These are phyloP conservation scores for Coprinopsis sp. DNA, from an alignment of 768 basidiomycete genomes.

Conservation along the genomic window DNA sequence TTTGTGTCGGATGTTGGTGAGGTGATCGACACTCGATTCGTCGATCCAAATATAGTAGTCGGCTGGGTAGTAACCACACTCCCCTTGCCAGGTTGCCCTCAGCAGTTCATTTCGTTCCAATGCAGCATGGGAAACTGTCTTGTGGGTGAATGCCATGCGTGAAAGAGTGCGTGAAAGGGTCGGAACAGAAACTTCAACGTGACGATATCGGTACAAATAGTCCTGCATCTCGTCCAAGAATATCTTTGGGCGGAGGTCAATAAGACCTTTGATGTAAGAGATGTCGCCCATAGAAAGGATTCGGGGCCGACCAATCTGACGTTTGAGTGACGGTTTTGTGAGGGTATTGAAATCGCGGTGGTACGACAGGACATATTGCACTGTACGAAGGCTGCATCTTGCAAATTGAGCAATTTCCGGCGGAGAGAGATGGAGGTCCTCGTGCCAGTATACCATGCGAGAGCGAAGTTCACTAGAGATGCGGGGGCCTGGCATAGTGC, in stretches of 20 bases:
- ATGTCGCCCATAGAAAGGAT: background rate
- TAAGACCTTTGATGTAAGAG: background rate
- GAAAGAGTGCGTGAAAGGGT: background rate
- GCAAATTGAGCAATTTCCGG: background rate
- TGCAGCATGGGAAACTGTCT: constrained; percentile 1
- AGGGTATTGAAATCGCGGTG: background rate
- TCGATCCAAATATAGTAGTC: constrained; percentile 4
- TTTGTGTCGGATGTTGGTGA: background rate
- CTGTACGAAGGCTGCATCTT: background rate
- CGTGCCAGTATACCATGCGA: background rate
- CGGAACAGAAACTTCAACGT: constrained; percentile 1
- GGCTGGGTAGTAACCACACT: background rate
- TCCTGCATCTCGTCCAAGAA: constrained; percentile 6
- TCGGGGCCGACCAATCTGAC: background rate
- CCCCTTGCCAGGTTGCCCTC: constrained; percentile 1
- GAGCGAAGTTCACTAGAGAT: background rate
- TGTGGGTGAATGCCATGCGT: background rate
- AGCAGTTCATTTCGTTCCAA: constrained; percentile 2
- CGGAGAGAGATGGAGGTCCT: background rate
- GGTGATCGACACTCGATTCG: constrained; percentile 5
- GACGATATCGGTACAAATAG: background rate
- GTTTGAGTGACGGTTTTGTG: background rate
- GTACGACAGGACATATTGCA: background rate
- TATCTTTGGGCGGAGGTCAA: background rate
- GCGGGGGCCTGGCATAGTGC: background rate